A percentile compares a stretch with the other conserved stretches of the same genome.
Evolutionary conservation across 768 basidiomycete species (phyloP).

Genomic region (Agrocybe chaxingu): DNA sequence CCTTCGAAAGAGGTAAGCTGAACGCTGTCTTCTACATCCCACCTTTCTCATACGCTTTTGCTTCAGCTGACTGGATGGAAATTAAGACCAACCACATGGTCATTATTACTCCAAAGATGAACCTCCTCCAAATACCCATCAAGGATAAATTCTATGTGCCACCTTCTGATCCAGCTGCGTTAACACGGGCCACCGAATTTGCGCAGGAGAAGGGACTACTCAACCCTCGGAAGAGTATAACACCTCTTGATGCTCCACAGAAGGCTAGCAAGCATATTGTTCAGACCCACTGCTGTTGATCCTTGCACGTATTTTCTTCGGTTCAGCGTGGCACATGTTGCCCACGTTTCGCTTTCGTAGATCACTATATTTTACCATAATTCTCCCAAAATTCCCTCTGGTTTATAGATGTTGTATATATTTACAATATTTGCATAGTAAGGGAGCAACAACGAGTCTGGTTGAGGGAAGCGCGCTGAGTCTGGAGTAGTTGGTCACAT

Average conservation of each 20-base stretch:
- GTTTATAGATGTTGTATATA: too few species aligned
- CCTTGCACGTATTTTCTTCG: neutral
- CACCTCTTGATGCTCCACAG: slow-evolving; percentile 17
- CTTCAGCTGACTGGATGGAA: slow-evolving; percentile 95
- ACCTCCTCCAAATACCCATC: slow-evolving; percentile 91
- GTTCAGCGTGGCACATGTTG: too few species aligned
- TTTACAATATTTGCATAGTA: too few species aligned
- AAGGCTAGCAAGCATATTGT: slow-evolving; percentile 14
- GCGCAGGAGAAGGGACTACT: slow-evolving; percentile 86
- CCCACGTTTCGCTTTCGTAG: too few species aligned
- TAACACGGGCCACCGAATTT: slow-evolving; percentile 72
- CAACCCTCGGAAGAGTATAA: slow-evolving; percentile 45
- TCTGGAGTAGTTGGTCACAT: neutral
- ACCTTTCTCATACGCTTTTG: slow-evolving; percentile 2
- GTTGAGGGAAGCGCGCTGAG: too few species aligned
- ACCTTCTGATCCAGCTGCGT: slow-evolving; percentile 73
- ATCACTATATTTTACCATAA: too few species aligned
- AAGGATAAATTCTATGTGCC: slow-evolving; percentile 91
- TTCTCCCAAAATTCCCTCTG: too few species aligned
- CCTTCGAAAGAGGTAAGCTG: slow-evolving; percentile 83
- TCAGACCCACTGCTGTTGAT: slow-evolving; percentile 9
- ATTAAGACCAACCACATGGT: slow-evolving; percentile 96
- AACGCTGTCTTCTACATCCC: neutral
- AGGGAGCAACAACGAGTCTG: too few species aligned
- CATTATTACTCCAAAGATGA: slow-evolving; percentile 94